A percentile compares a stretch with the other conserved stretches of the same genome.
These are phyloP conservation scores for Penicillium crystallinum DNA, from an alignment of 495 filamentous ascomycete species.

Conservation along the genomic window DNA sequence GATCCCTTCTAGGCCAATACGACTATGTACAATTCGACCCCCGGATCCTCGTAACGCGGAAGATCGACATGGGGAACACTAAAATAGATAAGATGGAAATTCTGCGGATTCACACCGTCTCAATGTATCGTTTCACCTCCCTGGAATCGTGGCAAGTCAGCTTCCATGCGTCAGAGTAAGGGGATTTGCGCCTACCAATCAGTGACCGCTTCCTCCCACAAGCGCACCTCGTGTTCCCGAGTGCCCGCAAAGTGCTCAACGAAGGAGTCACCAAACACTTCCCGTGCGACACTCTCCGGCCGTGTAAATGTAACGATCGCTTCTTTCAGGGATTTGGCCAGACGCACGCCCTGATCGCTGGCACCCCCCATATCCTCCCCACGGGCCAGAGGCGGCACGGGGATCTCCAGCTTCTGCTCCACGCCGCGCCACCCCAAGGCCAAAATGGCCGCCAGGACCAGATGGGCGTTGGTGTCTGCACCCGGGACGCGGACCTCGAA, in stretches of 20 bases:
- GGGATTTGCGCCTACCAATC: constrained; percentile 67
- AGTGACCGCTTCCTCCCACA: constrained; percentile 94
- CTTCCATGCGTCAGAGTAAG: not conserved
- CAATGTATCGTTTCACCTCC: constrained; percentile 50
- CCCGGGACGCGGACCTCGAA: constrained; percentile 90
- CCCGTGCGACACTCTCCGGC: constrained; percentile 74
- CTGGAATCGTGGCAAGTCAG: constrained; percentile 23
- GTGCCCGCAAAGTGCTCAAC: constrained; percentile 94
- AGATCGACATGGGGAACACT: no score
- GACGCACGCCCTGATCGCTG: constrained; percentile 53
- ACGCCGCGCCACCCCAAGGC: constrained; percentile 85
- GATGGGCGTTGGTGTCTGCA: constrained; percentile 84
- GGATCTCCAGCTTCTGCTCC: constrained; percentile 80
- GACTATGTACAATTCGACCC: not conserved
- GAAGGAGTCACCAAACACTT: constrained; percentile 91
- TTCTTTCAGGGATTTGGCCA: constrained; percentile 79
- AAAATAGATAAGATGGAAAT: not conserved
- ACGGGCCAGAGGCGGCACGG: constrained; percentile 72
- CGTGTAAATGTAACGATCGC: constrained; percentile 70
- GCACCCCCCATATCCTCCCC: constrained; percentile 71
- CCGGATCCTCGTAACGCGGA: not conserved
- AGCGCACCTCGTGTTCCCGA: constrained; percentile 78
- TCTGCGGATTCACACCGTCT: constrained; percentile 32
- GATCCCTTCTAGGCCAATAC: not conserved
- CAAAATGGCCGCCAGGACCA: constrained; percentile 81